These are phyloP conservation scores for Przewalskia tangutica DNA, from an alignment of 257 asterid species.

Conservation along the genomic window DNA sequence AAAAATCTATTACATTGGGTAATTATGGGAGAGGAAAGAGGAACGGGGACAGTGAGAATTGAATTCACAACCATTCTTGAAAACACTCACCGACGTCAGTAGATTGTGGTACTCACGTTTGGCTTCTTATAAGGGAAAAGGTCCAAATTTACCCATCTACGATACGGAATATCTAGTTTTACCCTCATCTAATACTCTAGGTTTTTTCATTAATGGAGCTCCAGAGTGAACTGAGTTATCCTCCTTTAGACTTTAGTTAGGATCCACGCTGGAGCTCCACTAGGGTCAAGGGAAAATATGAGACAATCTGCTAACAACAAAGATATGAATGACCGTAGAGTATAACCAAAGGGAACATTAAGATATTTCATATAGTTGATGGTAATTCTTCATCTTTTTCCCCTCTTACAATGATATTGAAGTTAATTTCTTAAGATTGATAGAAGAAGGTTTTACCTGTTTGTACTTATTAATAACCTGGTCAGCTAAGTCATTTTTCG, in stretches of 20 bases:
- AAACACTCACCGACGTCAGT: not conserved
- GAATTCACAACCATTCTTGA: not conserved
- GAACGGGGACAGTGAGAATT: not conserved
- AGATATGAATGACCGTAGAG: not conserved
- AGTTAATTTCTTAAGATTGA: not conserved
- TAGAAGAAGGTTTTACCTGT: constrained; percentile 29
- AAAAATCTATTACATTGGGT: not conserved
- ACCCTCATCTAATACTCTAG: not conserved
- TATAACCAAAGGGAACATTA: not conserved
- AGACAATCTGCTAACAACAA: not conserved
- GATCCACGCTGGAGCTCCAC: not conserved
- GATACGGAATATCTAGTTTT: not conserved
- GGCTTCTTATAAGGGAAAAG: not conserved
- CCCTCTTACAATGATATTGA: not conserved
- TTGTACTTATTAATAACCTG: constrained; percentile 52
- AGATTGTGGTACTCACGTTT: not conserved
- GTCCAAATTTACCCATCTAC: not conserved
- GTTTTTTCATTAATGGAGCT: not conserved
- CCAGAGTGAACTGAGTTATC: not conserved
- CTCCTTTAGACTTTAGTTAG: not conserved
- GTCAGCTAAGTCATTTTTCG: constrained; percentile 30
- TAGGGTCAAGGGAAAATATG: not conserved
- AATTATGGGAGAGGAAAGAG: not conserved
- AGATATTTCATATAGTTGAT: not conserved
- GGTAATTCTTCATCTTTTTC: not conserved